phyloP scores from a whole-genome alignment of 345 rosid species.

The Excoecaria cochinchinensis region DNA sequence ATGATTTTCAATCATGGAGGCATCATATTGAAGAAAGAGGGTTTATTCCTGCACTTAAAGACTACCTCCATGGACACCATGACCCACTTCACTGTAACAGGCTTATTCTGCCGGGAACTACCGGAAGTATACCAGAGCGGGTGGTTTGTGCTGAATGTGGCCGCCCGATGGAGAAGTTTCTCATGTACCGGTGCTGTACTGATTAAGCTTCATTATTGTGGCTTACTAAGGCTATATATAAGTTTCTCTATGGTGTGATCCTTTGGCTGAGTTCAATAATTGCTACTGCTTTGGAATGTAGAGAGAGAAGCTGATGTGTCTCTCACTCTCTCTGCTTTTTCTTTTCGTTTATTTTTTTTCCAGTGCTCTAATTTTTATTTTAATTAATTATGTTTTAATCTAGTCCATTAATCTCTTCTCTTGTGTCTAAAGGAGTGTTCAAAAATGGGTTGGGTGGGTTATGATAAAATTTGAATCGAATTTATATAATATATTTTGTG shows the following conservation, averaged over 20 bases:
- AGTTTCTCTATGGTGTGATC: not conserved
- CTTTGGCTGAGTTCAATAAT: not conserved
- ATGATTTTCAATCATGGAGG: conserved; percentile 31
- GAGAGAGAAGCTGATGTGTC: not conserved
- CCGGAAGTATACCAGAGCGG: conserved; percentile 43
- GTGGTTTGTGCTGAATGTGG: conserved; percentile 60
- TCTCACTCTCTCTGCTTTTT: not conserved
- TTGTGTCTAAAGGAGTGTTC: too few species aligned
- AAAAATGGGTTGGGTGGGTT: too few species aligned
- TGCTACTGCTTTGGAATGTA: not conserved
- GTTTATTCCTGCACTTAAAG: conserved; percentile 42
- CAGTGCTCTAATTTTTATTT: too few species aligned
- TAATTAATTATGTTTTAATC: too few species aligned
- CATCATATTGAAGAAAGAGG: conserved; percentile 13
- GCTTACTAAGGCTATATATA: not conserved
- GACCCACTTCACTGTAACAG: conserved; percentile 53
- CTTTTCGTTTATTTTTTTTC: too few species aligned
- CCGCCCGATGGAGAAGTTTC: conserved; percentile 54
- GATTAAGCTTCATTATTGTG: conserved; percentile 25
- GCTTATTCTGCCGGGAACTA: conserved; percentile 44
- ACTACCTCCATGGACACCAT: conserved; percentile 27
- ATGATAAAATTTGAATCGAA: too few species aligned
- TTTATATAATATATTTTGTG: too few species aligned
- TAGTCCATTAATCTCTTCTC: too few species aligned
- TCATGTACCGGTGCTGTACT: conserved; percentile 61